Evolutionary conservation across 2,329 filamentous ascomycete genomes (phyloP).

Genomic region (Fusarium albidum): DNA sequence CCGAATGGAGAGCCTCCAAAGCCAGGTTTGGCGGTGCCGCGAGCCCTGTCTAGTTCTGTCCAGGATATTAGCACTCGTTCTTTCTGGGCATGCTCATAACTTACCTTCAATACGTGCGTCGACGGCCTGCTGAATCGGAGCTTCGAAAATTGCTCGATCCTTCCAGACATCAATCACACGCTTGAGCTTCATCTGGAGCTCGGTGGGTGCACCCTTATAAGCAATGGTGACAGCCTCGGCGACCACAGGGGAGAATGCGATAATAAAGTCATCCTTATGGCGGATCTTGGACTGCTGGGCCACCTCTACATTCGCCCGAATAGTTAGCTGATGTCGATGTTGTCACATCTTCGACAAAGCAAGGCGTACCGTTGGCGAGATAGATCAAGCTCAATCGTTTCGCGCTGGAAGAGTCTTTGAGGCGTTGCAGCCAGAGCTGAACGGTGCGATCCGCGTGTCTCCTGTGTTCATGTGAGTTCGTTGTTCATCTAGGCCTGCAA

Average conservation of each 20-base stretch:
- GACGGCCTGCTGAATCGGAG: conserved; percentile 79
- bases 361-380: conserved; percentile 83
- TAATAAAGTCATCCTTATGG: conserved; percentile 89
- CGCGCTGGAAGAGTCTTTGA: conserved; percentile 85
- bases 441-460: conserved; percentile 92
- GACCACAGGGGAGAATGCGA: conserved; percentile 90
- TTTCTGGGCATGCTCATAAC: not conserved
- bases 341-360: not conserved
- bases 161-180: conserved; percentile 96
- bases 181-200: conserved; percentile 87
- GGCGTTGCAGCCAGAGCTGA: conserved; percentile 87
- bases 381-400: conserved; percentile 94
- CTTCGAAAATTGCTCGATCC: conserved; percentile 84
- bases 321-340: conserved; percentile 8
- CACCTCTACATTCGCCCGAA: conserved; percentile 70
- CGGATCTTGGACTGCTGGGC: conserved; percentile 95
- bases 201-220: conserved; percentile 86
- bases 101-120: conserved; percentile 81
- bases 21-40: conserved; percentile 59
- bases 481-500: not conserved
- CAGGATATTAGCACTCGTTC: conserved; percentile 21
- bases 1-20: conserved; percentile 68
- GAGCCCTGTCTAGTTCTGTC: conserved; percentile 69
- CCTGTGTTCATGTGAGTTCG: conserved; percentile 54
- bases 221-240: conserved; percentile 90